phyloP scores from a whole-genome alignment of 148 eudicot genomes.

The Arctostaphylos glauca region DNA sequence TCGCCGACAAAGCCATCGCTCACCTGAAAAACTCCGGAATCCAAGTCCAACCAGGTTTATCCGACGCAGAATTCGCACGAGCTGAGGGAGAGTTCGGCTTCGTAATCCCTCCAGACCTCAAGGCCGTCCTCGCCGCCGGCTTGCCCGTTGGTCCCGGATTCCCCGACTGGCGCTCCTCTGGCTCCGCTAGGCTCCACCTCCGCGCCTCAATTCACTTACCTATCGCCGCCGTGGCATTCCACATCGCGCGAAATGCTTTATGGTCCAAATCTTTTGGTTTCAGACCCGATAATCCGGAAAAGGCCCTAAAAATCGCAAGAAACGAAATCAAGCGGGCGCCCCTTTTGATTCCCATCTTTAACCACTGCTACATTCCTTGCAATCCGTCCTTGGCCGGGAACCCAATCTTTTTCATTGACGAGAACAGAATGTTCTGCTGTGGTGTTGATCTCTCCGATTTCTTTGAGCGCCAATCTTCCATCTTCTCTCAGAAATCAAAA shows the following conservation, averaged over 20 bases:
- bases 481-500: constrained; percentile 17
- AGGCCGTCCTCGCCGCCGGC: constrained; percentile 69
- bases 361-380: constrained; percentile 83
- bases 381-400: constrained; percentile 81
- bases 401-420: constrained; percentile 80
- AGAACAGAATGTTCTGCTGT: constrained; percentile 75
- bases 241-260: constrained; percentile 57
- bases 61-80: constrained; percentile 68
- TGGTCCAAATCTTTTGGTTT: constrained; percentile 88
- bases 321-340: constrained; percentile 69
- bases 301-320: constrained; percentile 60
- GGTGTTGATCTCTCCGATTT: constrained; percentile 78
- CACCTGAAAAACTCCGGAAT: constrained; percentile 51
- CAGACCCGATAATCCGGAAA: constrained; percentile 64
- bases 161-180: constrained; percentile 79
- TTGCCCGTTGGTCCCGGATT: constrained; percentile 83
- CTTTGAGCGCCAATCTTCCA: constrained; percentile 55
- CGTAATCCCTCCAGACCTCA: constrained; percentile 80
- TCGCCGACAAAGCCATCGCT: constrained; percentile 59
- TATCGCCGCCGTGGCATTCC: constrained; percentile 70
- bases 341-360: constrained; percentile 67
- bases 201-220: constrained; percentile 69
- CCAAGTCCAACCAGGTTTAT: constrained; percentile 60
- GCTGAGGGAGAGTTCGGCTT: constrained; percentile 89
- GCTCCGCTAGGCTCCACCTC: constrained; percentile 56